phyloP scores from a whole-genome alignment of 1,139 yeast genomes.

The Taphrina confusa region DNA sequence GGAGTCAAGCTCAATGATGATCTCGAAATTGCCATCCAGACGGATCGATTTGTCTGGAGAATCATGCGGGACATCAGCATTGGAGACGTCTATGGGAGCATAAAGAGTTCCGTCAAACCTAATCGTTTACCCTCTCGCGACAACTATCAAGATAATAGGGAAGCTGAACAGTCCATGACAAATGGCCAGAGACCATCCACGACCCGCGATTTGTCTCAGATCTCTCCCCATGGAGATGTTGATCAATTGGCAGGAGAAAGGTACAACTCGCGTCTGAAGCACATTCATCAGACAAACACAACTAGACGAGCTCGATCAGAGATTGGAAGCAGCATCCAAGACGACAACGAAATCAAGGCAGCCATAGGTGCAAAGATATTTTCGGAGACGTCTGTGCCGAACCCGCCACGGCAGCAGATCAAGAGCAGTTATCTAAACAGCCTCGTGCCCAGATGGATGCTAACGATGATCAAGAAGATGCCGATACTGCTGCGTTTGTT shows the following conservation, averaged over 20 bases:
- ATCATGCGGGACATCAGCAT: constrained; percentile 17
- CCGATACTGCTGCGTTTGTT: constrained; percentile 27
- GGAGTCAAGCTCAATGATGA: constrained; percentile 31
- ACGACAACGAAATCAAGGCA: constrained; percentile 21
- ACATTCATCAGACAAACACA: constrained; percentile 4
- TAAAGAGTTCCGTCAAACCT: constrained; percentile 22
- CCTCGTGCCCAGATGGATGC: constrained; percentile 11
- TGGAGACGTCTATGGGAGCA: constrained; percentile 23
- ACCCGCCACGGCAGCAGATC: constrained; percentile 15
- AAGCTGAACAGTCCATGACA: constrained; percentile 11
- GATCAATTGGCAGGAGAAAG: constrained; percentile 9
- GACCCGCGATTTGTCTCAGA: neutral
- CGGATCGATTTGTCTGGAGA: constrained; percentile 21
- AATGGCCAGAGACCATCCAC: constrained; percentile 9
- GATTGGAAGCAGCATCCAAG: neutral
- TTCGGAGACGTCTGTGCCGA: constrained; percentile 16
- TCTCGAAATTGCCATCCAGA: constrained; percentile 28
- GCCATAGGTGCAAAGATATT: constrained; percentile 17
- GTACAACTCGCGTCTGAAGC: constrained; percentile 1
- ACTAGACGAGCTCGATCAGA: constrained; percentile 3
- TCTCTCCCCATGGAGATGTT: neutral
- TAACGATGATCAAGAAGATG: neutral
- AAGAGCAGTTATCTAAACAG: constrained; percentile 12
- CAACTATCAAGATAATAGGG: neutral
- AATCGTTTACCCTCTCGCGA: constrained; percentile 3